Conservation (phyloP, 805 yeast genomes). For the Candida pseudoglaebosa region DNA sequence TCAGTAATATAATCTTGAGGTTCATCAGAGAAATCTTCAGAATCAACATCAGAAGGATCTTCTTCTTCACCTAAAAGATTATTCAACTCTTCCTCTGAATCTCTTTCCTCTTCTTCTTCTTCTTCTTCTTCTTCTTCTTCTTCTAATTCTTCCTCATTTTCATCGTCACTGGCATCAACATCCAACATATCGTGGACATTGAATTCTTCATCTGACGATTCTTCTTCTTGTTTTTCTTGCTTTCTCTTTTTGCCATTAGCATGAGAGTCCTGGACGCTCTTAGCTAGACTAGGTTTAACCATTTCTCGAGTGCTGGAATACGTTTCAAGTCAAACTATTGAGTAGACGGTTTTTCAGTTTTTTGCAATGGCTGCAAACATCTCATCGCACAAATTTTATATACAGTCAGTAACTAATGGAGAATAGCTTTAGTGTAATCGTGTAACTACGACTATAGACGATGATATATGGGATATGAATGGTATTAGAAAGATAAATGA, state of each 20-base stretch:
- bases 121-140: conserved; percentile 16
- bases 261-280: conserved; percentile 1
- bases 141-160: conserved; percentile 25
- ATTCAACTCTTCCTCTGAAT: conserved; percentile 63
- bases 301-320: conserved; percentile 1
- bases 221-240: conserved; percentile 18
- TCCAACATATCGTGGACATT: conserved; percentile 39
- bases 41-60: conserved; percentile 34
- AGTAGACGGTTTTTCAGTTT: neutral
- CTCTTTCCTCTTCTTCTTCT: conserved; percentile 31
- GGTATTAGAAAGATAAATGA: conserved; percentile 43
- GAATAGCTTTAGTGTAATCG: too few relatives aligned
- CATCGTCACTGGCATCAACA: conserved; percentile 28
- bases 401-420: neutral
- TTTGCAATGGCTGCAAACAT: neutral
- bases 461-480: conserved; percentile 23
- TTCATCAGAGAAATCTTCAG: conserved; percentile 50
- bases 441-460: neutral
- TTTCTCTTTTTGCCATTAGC: conserved; percentile 14
- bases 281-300: conserved; percentile 9
- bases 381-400: conserved; percentile 1
- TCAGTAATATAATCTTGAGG: conserved; percentile 55
- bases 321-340: neutral
- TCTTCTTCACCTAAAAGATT: conserved; percentile 55
- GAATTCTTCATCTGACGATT: conserved; percentile 28